phyloP scores from a whole-genome alignment of 179 eudicot species.

The Beta corolliflora region DNA sequence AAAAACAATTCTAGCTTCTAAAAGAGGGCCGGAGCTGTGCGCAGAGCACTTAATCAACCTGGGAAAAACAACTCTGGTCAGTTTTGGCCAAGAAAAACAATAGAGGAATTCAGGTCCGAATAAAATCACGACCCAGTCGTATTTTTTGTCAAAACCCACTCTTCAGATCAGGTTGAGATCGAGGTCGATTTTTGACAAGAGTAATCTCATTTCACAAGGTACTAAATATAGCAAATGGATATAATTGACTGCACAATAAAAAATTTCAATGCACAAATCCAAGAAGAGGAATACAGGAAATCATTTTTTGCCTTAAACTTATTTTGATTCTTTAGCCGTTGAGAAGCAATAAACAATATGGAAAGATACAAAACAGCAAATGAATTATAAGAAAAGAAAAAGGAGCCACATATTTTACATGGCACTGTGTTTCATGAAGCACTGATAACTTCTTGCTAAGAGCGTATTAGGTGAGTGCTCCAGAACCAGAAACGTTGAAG shows the following conservation, averaged over 20 bases:
- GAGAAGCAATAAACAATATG: conserved; percentile 18
- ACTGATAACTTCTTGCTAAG: neutral
- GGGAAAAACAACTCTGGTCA: too few species aligned
- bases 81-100: too few species aligned
- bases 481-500: conserved; percentile 18
- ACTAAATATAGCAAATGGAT: too few species aligned
- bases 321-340: neutral
- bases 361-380: conserved; percentile 15
- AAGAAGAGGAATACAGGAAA: neutral
- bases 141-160: too few species aligned
- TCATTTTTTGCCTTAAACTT: neutral
- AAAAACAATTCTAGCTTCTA: too few species aligned
- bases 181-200: too few species aligned
- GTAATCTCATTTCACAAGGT: too few species aligned
- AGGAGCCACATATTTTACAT: conserved; percentile 32
- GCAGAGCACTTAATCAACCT: too few species aligned
- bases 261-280: neutral
- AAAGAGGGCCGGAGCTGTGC: too few species aligned
- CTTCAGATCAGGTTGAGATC: too few species aligned
- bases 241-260: neutral
- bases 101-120: too few species aligned
- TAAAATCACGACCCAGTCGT: too few species aligned
- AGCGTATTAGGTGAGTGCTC: conserved; percentile 9
- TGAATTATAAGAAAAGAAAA: conserved; percentile 14
- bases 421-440: conserved; percentile 20